Conservation (phyloP, 257 asterid species). For the Phtheirospermum japonicum region DNA sequence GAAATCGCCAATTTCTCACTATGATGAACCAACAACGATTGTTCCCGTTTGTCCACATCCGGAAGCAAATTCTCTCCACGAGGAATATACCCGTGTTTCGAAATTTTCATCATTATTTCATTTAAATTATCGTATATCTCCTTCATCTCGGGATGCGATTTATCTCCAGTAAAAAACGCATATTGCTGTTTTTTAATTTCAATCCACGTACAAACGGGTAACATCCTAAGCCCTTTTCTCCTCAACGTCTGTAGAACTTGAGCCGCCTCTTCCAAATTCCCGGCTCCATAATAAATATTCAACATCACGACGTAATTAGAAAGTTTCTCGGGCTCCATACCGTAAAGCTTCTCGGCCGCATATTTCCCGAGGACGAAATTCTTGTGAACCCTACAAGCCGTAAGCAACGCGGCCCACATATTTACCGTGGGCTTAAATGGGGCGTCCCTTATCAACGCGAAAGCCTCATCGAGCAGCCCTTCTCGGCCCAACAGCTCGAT, state of each 20-base stretch:
- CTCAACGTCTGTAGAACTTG: conserved; percentile 59
- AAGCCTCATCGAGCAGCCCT: conserved; percentile 80
- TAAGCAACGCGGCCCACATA: conserved; percentile 94
- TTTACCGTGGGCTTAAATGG: conserved; percentile 62
- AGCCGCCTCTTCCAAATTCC: conserved; percentile 71
- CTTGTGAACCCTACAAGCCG: conserved; percentile 82
- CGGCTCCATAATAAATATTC: conserved; percentile 58
- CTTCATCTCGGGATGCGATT: conserved; percentile 44
- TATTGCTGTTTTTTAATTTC: conserved; percentile 67
- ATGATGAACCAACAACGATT: conserved; percentile 47
- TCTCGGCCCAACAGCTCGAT: conserved; percentile 76
- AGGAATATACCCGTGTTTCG: conserved; percentile 44
- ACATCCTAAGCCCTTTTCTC: conserved; percentile 63
- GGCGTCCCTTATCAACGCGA: conserved; percentile 61
- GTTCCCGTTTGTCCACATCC: conserved; percentile 73
- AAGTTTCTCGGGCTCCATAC: conserved; percentile 83
- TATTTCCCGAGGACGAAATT: conserved; percentile 76
- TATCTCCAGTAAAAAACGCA: conserved; percentile 64
- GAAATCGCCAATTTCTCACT: conserved; percentile 85
- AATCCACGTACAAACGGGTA: conserved; percentile 81
- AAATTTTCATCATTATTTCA: conserved; percentile 45
- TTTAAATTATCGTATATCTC: conserved; percentile 55
- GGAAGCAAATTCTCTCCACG: conserved; percentile 56
- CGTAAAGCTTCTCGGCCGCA: conserved; percentile 81
- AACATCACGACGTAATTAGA: conserved; percentile 72